phyloP scores from a whole-genome alignment of 1,139 yeast genomes.

The Taphrina populina region DNA sequence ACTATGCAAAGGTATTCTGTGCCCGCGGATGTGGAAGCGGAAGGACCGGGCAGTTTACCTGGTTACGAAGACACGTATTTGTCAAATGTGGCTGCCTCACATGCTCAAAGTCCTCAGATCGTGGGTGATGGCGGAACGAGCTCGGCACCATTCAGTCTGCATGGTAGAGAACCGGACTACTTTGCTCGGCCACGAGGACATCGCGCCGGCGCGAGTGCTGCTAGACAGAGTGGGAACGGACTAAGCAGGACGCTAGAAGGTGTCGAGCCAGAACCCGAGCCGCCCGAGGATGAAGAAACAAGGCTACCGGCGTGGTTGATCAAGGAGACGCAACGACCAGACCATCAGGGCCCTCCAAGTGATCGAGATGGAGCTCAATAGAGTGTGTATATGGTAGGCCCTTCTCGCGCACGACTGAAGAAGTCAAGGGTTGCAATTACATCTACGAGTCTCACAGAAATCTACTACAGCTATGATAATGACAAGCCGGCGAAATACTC shows the following conservation, averaged over 20 bases:
- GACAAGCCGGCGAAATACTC: constrained; percentile 15
- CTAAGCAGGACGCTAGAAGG: background rate
- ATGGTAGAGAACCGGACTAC: constrained; percentile 29
- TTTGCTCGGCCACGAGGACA: constrained; percentile 20
- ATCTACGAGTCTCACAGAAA: no score
- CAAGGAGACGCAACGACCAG: constrained; percentile 2
- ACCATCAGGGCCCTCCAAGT: background rate
- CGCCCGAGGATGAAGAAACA: background rate
- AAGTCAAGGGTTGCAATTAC: no score
- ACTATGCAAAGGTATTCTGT: constrained; percentile 17
- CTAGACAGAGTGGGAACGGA: background rate
- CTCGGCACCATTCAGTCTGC: constrained; percentile 25
- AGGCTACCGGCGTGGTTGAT: constrained; percentile 16
- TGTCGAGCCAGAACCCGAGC: constrained; percentile 1
- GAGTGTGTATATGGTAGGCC: no score
- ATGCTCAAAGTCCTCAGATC: constrained; percentile 1
- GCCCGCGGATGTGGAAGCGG: constrained; percentile 19
- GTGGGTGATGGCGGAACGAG: constrained; percentile 24
- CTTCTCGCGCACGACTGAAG: no score
- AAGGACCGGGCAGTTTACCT: constrained; percentile 29
- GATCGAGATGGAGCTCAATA: constrained; percentile 21
- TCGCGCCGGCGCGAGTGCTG: no score
- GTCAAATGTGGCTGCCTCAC: constrained; percentile 10
- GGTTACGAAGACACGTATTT: constrained; percentile 27
- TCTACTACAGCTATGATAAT: no score